phyloP scores from a whole-genome alignment of 2,329 filamentous ascomycete genomes.

The Diatrype stigma region DNA sequence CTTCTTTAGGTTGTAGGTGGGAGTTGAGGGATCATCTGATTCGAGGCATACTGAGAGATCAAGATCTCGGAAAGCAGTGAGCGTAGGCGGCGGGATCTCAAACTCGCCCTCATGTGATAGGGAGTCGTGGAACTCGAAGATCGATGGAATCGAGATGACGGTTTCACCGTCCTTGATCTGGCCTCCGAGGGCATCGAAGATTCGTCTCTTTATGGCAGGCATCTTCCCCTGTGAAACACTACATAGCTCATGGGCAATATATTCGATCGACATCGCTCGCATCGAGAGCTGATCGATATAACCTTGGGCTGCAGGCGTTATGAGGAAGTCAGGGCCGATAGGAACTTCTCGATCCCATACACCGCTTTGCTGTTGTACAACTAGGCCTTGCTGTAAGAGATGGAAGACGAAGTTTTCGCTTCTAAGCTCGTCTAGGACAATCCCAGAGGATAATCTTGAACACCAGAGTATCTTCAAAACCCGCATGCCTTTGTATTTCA shows the following conservation, averaged over 20 bases:
- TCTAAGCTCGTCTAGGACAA: conserved; percentile 76
- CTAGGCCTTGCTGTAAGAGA: conserved; percentile 65
- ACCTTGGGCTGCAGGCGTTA: conserved; percentile 61
- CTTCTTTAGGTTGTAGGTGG: conserved; percentile 65
- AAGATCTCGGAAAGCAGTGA: conserved; percentile 60
- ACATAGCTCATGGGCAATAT: conserved; percentile 80
- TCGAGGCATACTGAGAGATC: conserved; percentile 64
- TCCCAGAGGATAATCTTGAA: conserved; percentile 69
- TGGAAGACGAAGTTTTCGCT: conserved; percentile 75
- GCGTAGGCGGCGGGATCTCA: conserved; percentile 45
- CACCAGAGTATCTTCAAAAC: conserved; percentile 80
- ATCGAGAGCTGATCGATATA: conserved; percentile 75
- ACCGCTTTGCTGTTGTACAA: conserved; percentile 64
- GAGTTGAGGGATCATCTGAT: conserved; percentile 51
- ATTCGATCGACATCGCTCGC: conserved; percentile 76
- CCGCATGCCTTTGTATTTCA: conserved; percentile 66
- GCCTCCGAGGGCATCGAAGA: conserved; percentile 73
- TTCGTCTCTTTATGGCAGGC: conserved; percentile 64
- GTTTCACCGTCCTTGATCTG: conserved; percentile 66
- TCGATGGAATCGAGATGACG: conserved; percentile 62
- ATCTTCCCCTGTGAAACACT: conserved; percentile 67
- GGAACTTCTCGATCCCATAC: conserved; percentile 60
- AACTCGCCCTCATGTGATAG: conserved; percentile 53
- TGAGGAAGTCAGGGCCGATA: conserved; percentile 34
- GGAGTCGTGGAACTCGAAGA: conserved; percentile 95